Percentiles rank a stretch among this genome's conserved stretches.
Evolutionary conservation across 805 yeast genomes (phyloP).

Genomic region (Soucietia sequanensis): DNA sequence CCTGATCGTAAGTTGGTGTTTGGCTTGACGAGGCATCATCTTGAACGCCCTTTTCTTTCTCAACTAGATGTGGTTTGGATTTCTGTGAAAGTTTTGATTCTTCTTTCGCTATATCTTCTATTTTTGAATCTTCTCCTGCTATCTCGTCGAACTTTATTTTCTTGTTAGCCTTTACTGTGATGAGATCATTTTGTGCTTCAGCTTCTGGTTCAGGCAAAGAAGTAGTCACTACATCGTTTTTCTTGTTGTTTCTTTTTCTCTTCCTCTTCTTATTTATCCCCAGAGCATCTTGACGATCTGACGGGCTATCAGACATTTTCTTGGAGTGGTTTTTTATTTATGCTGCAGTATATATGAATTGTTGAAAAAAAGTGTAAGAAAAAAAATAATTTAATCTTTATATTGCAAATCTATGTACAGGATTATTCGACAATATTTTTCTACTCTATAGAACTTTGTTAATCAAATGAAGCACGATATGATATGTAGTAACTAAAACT

Average conservation of each 20-base stretch:
- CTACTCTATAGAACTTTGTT: too few species aligned
- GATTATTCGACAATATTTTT: too few species aligned
- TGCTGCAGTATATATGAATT: too few species aligned
- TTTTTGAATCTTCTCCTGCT: conserved; percentile 4
- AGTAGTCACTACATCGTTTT: background rate
- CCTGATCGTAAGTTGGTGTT: conserved; percentile 1
- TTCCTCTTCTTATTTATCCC: conserved; percentile 16
- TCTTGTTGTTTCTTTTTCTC: conserved; percentile 31
- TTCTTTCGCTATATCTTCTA: background rate
- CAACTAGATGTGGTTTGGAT: too few species aligned
- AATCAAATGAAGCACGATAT: too few species aligned
- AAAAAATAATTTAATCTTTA: too few species aligned
- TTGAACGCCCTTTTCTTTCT: too few species aligned
- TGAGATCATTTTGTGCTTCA: conserved; percentile 11
- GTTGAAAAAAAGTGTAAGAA: too few species aligned
- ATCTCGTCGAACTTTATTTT: conserved; percentile 21
- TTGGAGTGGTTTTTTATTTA: too few species aligned
- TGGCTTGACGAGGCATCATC: conserved; percentile 7
- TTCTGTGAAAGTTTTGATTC: conserved; percentile 1
- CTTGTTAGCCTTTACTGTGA: conserved; percentile 16
- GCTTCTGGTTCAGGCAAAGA: conserved; percentile 1
- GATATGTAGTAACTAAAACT: too few species aligned
- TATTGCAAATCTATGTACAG: too few species aligned
- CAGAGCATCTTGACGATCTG: conserved; percentile 6
- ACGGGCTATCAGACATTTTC: conserved; percentile 11